phyloP scores from a whole-genome alignment of 1,139 yeast species.

The Pichia sp. region DNA sequence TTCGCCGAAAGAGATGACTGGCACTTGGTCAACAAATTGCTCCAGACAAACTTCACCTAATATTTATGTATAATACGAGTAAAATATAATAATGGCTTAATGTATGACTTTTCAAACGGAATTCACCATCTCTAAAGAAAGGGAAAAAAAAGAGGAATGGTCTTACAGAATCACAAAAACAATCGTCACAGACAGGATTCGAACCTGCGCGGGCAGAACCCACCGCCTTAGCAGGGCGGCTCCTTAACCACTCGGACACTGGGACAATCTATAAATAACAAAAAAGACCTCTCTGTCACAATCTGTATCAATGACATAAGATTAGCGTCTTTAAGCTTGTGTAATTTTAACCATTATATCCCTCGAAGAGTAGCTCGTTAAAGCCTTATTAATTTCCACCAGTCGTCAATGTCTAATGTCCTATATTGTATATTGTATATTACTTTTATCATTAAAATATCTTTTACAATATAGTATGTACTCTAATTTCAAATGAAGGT shows the following conservation, averaged over 20 bases:
- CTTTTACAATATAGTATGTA: no score
- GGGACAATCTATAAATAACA: constrained; percentile 33
- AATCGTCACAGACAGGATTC: constrained; percentile 81
- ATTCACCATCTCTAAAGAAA: neutral
- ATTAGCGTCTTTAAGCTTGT: no score
- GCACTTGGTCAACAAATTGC: constrained; percentile 50
- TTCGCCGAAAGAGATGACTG: constrained; percentile 63
- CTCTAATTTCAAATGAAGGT: no score
- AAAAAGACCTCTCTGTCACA: neutral
- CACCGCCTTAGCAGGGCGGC: constrained; percentile 75
- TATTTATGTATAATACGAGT: neutral
- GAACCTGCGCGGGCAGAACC: constrained; percentile 86
- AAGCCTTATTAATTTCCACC: no score
- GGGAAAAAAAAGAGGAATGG: neutral
- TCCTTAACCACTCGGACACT: constrained; percentile 67
- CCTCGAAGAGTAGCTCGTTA: no score
- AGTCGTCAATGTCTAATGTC: no score
- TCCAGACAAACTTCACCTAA: constrained; percentile 48
- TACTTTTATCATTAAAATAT: no score
- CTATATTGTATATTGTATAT: no score
- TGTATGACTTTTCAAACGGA: neutral
- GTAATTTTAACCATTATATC: no score
- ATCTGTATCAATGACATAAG: no score
- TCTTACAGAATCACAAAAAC: constrained; percentile 34
- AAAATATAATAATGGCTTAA: neutral